These are phyloP conservation scores for Hyaloscypha finlandica DNA, from an alignment of 495 filamentous ascomycete species.

Conservation along the genomic window DNA sequence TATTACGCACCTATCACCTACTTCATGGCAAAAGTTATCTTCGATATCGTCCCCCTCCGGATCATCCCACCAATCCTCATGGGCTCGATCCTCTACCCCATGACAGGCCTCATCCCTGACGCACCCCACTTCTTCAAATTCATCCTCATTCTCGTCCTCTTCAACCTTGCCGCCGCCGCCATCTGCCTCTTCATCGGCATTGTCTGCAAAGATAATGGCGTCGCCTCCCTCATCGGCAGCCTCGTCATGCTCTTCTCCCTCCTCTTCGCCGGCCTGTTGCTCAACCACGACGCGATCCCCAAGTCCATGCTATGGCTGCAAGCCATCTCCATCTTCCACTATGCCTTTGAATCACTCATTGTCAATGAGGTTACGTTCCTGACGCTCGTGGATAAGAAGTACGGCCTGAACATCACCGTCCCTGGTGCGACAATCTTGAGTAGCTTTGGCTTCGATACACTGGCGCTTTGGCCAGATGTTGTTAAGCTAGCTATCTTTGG, in stretches of 20 bases:
- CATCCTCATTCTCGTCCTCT: slow-evolving; percentile 87
- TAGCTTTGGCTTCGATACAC: slow-evolving; percentile 86
- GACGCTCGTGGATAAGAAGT: slow-evolving; percentile 87
- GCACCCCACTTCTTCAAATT: slow-evolving; percentile 88
- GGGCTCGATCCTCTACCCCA: slow-evolving; percentile 96
- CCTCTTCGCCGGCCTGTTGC: slow-evolving; percentile 86
- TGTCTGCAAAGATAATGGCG: slow-evolving; percentile 84
- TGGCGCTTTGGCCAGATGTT: slow-evolving; percentile 83
- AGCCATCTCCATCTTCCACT: slow-evolving; percentile 98
- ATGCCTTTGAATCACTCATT: slow-evolving; percentile 92
- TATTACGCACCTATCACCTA: slow-evolving; percentile 99
- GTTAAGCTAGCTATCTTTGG: slow-evolving; percentile 81
- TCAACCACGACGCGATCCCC: slow-evolving; percentile 94
- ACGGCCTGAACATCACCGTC: slow-evolving; percentile 93
- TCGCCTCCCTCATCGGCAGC: slow-evolving; percentile 93
- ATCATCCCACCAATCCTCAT: slow-evolving; percentile 96
- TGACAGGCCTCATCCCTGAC: slow-evolving; percentile 90
- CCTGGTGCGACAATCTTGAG: slow-evolving; percentile 92
- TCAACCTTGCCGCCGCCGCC: slow-evolving; percentile 90
- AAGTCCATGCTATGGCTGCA: slow-evolving; percentile 84
- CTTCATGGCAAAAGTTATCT: slow-evolving; percentile 89
- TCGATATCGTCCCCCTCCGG: slow-evolving; percentile 91
- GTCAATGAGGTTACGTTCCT: slow-evolving; percentile 97
- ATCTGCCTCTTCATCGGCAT: slow-evolving; percentile 98
- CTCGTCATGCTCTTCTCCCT: slow-evolving; percentile 98